A percentile compares a stretch with the other conserved stretches of the same genome.
phyloP scores from a whole-genome alignment of 768 basidiomycete species.

The Hygrophoropsis aurantiaca region DNA sequence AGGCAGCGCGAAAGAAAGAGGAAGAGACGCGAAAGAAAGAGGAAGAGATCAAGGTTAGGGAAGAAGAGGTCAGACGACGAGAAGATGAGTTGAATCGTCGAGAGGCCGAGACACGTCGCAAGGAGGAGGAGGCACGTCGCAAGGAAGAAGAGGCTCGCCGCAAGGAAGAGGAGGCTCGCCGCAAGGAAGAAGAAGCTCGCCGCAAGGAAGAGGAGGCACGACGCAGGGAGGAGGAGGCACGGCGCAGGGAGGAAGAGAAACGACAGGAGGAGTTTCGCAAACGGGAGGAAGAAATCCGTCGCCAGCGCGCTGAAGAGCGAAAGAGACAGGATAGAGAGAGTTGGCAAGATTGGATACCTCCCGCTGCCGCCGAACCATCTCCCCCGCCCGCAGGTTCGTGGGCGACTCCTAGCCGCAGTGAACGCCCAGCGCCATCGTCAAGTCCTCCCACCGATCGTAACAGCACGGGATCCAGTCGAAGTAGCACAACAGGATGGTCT shows the following conservation, averaged over 20 bases:
- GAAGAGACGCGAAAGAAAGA: constrained; percentile 24
- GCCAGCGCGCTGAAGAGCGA: constrained; percentile 30
- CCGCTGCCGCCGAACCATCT: constrained; percentile 26
- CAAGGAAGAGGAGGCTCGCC: constrained; percentile 13
- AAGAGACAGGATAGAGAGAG: constrained; percentile 23
- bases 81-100: constrained; percentile 26
- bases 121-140: constrained; percentile 15
- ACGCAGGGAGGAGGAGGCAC: constrained; percentile 26
- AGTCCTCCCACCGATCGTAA: constrained; percentile 31
- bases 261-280: constrained; percentile 28
- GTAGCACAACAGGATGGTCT: constrained; percentile 26
- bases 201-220: constrained; percentile 31
- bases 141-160: constrained; percentile 15
- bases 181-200: constrained; percentile 11
- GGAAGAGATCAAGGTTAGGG: constrained; percentile 26
- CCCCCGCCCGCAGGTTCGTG: constrained; percentile 25
- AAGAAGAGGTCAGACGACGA: constrained; percentile 28
- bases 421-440: constrained; percentile 30
- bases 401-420: constrained; percentile 31
- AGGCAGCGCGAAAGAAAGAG: constrained; percentile 24
- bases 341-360: constrained; percentile 19
- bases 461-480: constrained; percentile 29
- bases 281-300: constrained; percentile 31
- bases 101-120: constrained; percentile 24
- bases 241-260: constrained; percentile 25